Percentiles rank a stretch among this genome's conserved stretches.
Evolutionary conservation across 2,329 filamentous ascomycete genomes (phyloP).

Genomic region (Fusarium sulawesiense): DNA sequence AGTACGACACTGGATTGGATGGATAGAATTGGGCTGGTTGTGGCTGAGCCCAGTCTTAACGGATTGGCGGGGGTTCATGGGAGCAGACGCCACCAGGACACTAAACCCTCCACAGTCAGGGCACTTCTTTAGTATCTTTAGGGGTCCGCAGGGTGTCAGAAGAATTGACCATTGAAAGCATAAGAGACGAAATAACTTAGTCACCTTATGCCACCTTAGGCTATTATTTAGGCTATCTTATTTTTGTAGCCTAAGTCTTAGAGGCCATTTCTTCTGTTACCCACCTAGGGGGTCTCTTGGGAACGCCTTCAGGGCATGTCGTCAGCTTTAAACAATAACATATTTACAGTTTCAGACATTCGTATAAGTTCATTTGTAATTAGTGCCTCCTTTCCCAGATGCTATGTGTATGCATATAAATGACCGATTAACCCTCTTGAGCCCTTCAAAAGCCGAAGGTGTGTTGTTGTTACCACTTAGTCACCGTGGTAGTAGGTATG

Average conservation of each 20-base stretch:
- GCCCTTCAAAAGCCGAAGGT: conserved; percentile 2
- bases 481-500: conserved; percentile 5
- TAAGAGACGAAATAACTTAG: too few relatives aligned
- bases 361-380: not conserved
- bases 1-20: conserved; percentile 11
- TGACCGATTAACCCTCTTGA: conserved; percentile 13
- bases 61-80: conserved; percentile 14
- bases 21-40: conserved; percentile 36
- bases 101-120: conserved; percentile 2
- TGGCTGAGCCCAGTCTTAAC: conserved; percentile 32
- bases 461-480: not conserved
- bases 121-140: conserved; percentile 21
- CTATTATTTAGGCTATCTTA: too few relatives aligned
- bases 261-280: too few relatives aligned
- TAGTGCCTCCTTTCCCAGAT: not conserved
- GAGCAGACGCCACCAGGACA: conserved; percentile 14
- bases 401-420: conserved; percentile 6
- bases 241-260: too few relatives aligned
- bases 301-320: conserved; percentile 3
- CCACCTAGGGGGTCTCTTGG: conserved; percentile 6
- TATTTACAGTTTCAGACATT: not conserved
- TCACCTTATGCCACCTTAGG: too few relatives aligned
- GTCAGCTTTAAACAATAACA: not conserved
- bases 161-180: too few relatives aligned
- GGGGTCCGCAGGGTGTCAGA: conserved; percentile 1